These are phyloP conservation scores for Verticillium zaregamsianum DNA, from an alignment of 2,329 filamentous ascomycete genomes.

Conservation along the genomic window DNA sequence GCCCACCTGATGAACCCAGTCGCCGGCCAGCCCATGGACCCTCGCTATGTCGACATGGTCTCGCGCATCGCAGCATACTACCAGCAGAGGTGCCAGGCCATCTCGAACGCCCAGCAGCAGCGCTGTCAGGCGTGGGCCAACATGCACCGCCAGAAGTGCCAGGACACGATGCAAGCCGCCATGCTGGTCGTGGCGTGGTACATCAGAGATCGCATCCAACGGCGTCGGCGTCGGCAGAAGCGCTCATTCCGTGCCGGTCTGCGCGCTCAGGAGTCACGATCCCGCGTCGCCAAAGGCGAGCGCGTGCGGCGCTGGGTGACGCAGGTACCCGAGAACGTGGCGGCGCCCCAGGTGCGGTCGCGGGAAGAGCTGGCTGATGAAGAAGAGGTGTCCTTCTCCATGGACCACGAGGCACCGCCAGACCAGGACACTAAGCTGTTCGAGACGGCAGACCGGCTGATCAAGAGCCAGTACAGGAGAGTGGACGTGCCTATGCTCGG, in stretches of 20 bases:
- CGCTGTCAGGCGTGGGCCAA: constrained; percentile 43
- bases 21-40: constrained; percentile 23
- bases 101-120: constrained; percentile 43
- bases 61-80: constrained; percentile 44
- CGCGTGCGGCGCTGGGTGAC: constrained; percentile 39
- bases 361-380: constrained; percentile 25
- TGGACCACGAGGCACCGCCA: constrained; percentile 31
- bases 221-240: constrained; percentile 35
- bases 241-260: constrained; percentile 36
- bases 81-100: constrained; percentile 42
- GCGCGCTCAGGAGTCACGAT: constrained; percentile 23
- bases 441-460: constrained; percentile 40
- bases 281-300: constrained; percentile 34
- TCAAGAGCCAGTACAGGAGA: constrained; percentile 42
- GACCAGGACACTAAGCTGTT: constrained; percentile 41
- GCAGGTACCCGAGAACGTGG: constrained; percentile 28
- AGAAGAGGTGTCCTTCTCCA: constrained; percentile 35
- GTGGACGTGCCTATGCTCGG: constrained; percentile 42
- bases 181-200: constrained; percentile 48
- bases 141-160: constrained; percentile 40
- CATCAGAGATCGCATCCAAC: constrained; percentile 40
- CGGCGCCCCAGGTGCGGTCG: constrained; percentile 23
- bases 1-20: background rate
- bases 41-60: constrained; percentile 39
- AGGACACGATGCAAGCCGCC: constrained; percentile 44